Base-by-base conservation (phyloP, 2,329 filamentous ascomycete genomes). In the Aspergillus flavus region DNA sequence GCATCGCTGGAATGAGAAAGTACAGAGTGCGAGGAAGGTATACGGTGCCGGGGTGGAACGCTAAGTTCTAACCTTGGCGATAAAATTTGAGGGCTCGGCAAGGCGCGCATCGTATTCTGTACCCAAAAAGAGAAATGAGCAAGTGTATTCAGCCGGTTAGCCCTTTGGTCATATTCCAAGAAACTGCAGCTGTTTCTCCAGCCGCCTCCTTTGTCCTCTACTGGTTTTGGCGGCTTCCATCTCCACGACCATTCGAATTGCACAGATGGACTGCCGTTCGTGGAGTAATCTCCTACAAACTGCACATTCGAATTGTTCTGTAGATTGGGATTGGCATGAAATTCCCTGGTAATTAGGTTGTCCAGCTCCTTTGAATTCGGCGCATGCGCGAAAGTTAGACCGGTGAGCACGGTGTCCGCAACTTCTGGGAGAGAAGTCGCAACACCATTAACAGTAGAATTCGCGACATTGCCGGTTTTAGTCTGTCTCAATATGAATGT, bases 121-220 rank as follows among this genome's bases (percentile, higher is more conserved):
- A 98, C 93, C 90, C 93, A 99, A 76, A 97, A 98, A 6, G 92
- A 93, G 80, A 99, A 98, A 75, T 89, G 94, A 16, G 92, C 94
- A 59, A 99, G 85, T 4, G 93, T 94, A 70, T 96, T 89, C 64
- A 99, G 81, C 67, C 91, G 88, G 79, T 99, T 95, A 39, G 93
- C 93, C 69, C 94, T 88, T 74, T 95, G 91, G 78, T 99, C 94
- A 75, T 99, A 99, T 79, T 99, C 95, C 70, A 98, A 91, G 79
- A 99, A 97, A 76, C 93, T 97, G 84, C 95, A 98, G 71, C 90
- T 91, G 75, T 96, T 98, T 74, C 93, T 91, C 94, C 95, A 99
- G 52, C 95, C 95, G 62, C 93, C 93, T 34, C 91, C 92, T 72
- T 87, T 88, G 75, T 97, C 94, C 74, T 97, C 94, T 19, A 82